phyloP scores from a whole-genome alignment of 1,139 yeast genomes.

The Kurtzmaniella quercitrusa region DNA sequence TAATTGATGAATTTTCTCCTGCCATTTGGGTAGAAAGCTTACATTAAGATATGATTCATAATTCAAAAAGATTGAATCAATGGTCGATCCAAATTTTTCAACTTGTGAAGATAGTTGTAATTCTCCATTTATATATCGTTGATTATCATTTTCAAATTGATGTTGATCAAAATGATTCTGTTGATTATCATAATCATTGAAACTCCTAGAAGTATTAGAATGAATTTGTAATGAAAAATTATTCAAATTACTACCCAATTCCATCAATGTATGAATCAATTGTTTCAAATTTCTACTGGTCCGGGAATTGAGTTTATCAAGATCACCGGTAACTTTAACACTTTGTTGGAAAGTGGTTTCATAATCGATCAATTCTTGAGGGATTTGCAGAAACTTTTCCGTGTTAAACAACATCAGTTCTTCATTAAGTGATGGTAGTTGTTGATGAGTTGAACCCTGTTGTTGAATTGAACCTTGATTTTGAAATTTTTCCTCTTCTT shows the following conservation, averaged over 20 bases:
- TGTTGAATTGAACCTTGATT: no score
- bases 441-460: not conserved
- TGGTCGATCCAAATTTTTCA: constrained; percentile 45
- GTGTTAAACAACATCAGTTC: not conserved
- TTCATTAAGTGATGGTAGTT: not conserved
- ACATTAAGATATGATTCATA: constrained; percentile 35
- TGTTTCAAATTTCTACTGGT: constrained; percentile 27
- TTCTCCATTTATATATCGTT: constrained; percentile 1
- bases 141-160: not conserved
- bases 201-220: constrained; percentile 2
- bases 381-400: constrained; percentile 24
- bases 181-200: not conserved
- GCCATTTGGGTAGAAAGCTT: constrained; percentile 41
- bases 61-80: constrained; percentile 38
- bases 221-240: constrained; percentile 44
- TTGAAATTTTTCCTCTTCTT: constrained; percentile 7
- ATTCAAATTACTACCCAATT: constrained; percentile 45
- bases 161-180: not conserved
- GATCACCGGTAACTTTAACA: constrained; percentile 27
- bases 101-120: constrained; percentile 13
- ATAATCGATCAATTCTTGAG: constrained; percentile 28
- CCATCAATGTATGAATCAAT: constrained; percentile 30
- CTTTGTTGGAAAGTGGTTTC: constrained; percentile 34
- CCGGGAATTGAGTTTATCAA: constrained; percentile 32
- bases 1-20: constrained; percentile 42